Evolutionary conservation across 176 grass and related monocot genomes (phyloP).

Genomic region (Oryza longistaminata): DNA sequence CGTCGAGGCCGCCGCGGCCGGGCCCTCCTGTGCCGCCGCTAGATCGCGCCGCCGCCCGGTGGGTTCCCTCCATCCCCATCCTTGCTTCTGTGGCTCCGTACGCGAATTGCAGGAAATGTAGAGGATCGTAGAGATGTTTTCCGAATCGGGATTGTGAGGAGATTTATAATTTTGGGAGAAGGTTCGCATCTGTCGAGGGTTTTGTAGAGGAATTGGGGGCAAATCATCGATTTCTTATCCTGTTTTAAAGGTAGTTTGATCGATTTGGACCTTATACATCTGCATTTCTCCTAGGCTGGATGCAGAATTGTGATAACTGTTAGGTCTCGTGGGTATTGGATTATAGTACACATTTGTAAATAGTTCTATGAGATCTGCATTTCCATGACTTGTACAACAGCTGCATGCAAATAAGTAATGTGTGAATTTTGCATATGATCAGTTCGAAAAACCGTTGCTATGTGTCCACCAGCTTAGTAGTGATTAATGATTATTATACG

Average conservation of each 20-base stretch:
- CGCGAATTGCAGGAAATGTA: neutral
- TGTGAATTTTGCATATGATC: slow-evolving; percentile 1
- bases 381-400: neutral
- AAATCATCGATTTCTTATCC: neutral
- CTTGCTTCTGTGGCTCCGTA: neutral
- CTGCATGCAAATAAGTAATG: neutral
- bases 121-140: neutral
- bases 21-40: neutral
- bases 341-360: neutral
- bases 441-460: neutral
- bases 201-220: neutral
- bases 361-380: neutral
- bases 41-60: slow-evolving; percentile 34
- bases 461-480: neutral
- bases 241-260: neutral
- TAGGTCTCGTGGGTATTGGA: neutral
- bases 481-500: neutral
- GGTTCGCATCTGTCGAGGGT: neutral
- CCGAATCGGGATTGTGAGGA: neutral
- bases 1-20: neutral
- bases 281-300: neutral
- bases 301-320: neutral
- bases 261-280: neutral
- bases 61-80: slow-evolving; percentile 1
- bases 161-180: neutral